Conservation (phyloP, 306 rosid genomes). For the Acacia melanoxylon region DNA sequence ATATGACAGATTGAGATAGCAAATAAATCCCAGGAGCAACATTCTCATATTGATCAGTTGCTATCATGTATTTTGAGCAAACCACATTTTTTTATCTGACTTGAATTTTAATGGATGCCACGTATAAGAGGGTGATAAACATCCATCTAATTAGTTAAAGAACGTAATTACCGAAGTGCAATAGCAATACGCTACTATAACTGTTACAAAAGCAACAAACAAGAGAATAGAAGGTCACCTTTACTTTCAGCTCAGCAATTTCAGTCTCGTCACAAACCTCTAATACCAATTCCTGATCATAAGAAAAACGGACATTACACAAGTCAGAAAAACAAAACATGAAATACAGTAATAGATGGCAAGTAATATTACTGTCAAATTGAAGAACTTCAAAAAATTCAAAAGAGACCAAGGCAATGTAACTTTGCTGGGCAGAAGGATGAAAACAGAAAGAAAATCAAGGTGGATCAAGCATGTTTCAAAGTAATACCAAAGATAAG, state of each 20-base stretch:
- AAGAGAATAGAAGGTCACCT: slow-evolving; percentile 61
- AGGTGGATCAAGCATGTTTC: not conserved
- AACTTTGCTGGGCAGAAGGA: not conserved
- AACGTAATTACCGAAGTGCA: not conserved
- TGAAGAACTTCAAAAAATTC: not conserved
- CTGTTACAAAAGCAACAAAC: slow-evolving; percentile 11
- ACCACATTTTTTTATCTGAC: slow-evolving; percentile 16
- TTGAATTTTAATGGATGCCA: not conserved
- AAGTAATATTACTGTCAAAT: not conserved
- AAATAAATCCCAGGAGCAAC: slow-evolving; percentile 23
- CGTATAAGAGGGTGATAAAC: slow-evolving; percentile 23
- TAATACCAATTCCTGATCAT: slow-evolving; percentile 78
- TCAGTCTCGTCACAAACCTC: slow-evolving; percentile 99
- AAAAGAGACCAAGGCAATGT: not conserved
- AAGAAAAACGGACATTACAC: slow-evolving; percentile 33
- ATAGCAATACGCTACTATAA: not conserved
- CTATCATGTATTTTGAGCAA: slow-evolving; percentile 22
- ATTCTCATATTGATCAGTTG: not conserved
- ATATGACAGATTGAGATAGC: slow-evolving; percentile 3
- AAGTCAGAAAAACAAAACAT: not conserved
- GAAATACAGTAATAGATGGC: not conserved
- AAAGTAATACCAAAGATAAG: not conserved
- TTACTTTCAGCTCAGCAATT: slow-evolving; percentile 92
- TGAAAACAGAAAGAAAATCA: not conserved
- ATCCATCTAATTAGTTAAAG: slow-evolving; percentile 14